Base-by-base conservation (phyloP, 352 stramenopile species). In the Halophytophthora batemanensis region DNA sequence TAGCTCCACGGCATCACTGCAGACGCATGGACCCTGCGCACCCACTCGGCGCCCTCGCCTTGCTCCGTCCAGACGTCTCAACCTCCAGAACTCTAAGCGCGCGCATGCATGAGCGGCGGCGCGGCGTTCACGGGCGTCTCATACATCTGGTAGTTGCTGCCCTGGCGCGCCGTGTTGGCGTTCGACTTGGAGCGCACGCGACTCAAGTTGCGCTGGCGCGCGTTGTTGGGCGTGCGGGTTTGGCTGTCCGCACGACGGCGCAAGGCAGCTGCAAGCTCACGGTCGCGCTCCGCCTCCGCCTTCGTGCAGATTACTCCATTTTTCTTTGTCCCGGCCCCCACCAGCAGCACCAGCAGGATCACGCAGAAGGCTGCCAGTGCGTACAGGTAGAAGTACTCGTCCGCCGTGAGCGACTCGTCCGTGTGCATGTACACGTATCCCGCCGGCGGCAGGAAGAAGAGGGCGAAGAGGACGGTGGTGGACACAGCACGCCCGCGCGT, bases 301-400 rank as follows among this genome's bases (percentile, higher is more conserved):
- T 82, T 82, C 12, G 78, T 87, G 59, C 78, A 87, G 5, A 89
- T 47, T 70, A 89, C 80, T 23, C 78, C 76, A 46, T 85, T 86
- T 53, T 73, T 72, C 36, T 67, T 64, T 15, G 72, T 82, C 13
- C 71, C 73, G 13, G 73, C 70, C 1, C 71, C 65, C 14, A 86
- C 58, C n/a, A 87, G 50, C 23, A 89, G 60, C 31, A 67, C 53
- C 22, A 71, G 54, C 11, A 66, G 37, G 37, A 82, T 41, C 3
- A 86, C 35, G 38, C 71, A 79, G 35, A 58, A 77, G 37, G 59
- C 78, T 23, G 66, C 50, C 7, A 89, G 56, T 2, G 44, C 59
- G 56, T 82, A 89, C 31, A 89, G 51, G 59, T 83, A 87, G 0
- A 80, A 39, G 61, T 82, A 86, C 50, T 81, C 66, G 37, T 75